These are phyloP conservation scores for Mortierella sp. DNA, from an alignment of 371 early-diverging fungal species.

Conservation along the genomic window DNA sequence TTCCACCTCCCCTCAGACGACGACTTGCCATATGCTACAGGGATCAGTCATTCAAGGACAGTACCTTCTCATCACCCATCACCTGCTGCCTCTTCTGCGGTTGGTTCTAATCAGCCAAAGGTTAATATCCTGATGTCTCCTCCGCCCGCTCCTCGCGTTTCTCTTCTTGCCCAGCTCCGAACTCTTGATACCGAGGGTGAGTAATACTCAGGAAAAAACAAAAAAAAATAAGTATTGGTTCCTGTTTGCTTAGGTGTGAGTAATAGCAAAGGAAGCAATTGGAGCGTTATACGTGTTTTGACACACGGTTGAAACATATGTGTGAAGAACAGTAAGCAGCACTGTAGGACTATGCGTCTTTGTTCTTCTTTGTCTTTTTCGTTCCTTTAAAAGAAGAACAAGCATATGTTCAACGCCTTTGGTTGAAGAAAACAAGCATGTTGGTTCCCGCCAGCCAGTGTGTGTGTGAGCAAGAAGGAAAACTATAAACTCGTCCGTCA, in stretches of 20 bases:
- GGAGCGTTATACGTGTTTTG: too few species aligned
- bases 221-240: not conserved
- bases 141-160: slow-evolving; percentile 12
- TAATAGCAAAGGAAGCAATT: too few species aligned
- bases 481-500: not conserved
- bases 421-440: too few species aligned
- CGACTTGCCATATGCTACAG: not conserved
- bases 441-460: too few species aligned
- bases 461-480: not conserved
- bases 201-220: not conserved
- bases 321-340: too few species aligned
- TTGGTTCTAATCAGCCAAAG: slow-evolving; percentile 6
- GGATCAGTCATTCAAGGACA: too few species aligned
- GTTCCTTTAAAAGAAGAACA: too few species aligned
- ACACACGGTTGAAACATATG: too few species aligned
- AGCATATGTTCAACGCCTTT: too few species aligned
- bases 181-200: not conserved
- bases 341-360: too few species aligned
- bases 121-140: slow-evolving; percentile 20
- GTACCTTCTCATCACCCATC: not conserved
- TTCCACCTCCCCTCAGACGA: not conserved
- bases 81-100: not conserved
- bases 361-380: too few species aligned
- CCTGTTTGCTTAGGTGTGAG: too few species aligned
- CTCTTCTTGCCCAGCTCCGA: not conserved